These are phyloP conservation scores for Trichosanthes truncata DNA, from an alignment of 306 rosid species.

Conservation along the genomic window DNA sequence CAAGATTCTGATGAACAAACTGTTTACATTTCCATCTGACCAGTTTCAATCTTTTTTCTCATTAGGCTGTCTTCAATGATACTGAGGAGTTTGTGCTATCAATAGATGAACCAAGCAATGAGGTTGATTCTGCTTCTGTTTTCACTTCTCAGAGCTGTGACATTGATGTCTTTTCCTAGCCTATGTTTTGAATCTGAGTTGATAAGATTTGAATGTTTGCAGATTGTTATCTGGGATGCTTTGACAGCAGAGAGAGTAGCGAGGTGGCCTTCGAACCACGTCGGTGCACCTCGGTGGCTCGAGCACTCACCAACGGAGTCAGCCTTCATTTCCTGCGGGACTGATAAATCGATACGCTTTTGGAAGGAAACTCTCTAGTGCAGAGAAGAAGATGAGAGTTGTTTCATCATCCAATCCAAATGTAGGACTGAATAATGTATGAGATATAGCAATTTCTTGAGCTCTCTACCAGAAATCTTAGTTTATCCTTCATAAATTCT, in stretches of 20 bases:
- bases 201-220: constrained; percentile 19
- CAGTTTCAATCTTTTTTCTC: neutral
- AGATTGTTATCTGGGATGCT: constrained; percentile 85
- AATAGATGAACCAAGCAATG: constrained; percentile 76
- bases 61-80: constrained; percentile 75
- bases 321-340: constrained; percentile 74
- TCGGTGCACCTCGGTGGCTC: constrained; percentile 87
- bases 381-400: neutral
- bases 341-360: constrained; percentile 70
- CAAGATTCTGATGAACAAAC: neutral
- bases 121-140: constrained; percentile 41
- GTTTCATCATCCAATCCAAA: neutral
- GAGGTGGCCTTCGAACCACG: constrained; percentile 81
- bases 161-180: neutral
- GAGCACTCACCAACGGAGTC: constrained; percentile 73
- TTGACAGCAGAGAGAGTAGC: constrained; percentile 72
- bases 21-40: neutral
- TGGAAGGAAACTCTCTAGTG: constrained; percentile 57
- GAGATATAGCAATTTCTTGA: neutral
- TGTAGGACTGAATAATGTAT: neutral
- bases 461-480: neutral
- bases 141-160: neutral
- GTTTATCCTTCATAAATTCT: neutral
- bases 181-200: neutral
- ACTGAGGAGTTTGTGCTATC: constrained; percentile 78